A percentile compares a stretch with the other conserved stretches of the same genome.
Conservation (phyloP, 176 grass and related monocot species). For the Eleusine coracana region DNA sequence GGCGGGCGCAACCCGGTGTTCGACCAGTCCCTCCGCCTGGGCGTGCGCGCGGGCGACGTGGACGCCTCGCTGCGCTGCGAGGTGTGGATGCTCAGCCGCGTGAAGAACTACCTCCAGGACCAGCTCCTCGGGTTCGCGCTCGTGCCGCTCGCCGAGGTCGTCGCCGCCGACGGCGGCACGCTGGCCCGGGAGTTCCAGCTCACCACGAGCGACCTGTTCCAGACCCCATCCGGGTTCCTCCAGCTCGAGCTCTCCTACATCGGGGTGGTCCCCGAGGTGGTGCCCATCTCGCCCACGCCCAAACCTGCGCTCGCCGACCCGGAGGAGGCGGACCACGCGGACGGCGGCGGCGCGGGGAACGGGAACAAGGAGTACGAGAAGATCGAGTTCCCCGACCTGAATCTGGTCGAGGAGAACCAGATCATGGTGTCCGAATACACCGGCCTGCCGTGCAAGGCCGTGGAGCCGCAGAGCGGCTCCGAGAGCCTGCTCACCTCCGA, state of each 20-base stretch:
- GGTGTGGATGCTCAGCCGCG: conserved; percentile 97
- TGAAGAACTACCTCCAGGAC: conserved; percentile 92
- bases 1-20: conserved; percentile 96
- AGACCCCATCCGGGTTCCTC: conserved; percentile 82
- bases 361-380: conserved; percentile 68
- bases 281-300: conserved; percentile 60
- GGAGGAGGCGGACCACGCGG: conserved; percentile 2
- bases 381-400: conserved; percentile 92
- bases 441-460: conserved; percentile 43
- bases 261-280: conserved; percentile 83
- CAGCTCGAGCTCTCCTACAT: conserved; percentile 85
- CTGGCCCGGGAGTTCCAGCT: conserved; percentile 74
- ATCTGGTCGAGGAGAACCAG: conserved; percentile 88
- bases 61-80: conserved; percentile 78
- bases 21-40: conserved; percentile 80
- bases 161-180: conserved; percentile 56
- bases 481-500: conserved; percentile 77
- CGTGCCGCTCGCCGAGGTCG: conserved; percentile 81
- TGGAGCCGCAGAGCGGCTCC: conserved; percentile 66
- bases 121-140: conserved; percentile 88
- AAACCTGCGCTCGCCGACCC: conserved; percentile 48
- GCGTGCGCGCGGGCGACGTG: conserved; percentile 61
- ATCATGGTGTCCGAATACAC: conserved; percentile 97
- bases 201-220: conserved; percentile 85
- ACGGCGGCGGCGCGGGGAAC: not conserved